phyloP scores from a whole-genome alignment of 345 rosid genomes.

The Populus davidiana region DNA sequence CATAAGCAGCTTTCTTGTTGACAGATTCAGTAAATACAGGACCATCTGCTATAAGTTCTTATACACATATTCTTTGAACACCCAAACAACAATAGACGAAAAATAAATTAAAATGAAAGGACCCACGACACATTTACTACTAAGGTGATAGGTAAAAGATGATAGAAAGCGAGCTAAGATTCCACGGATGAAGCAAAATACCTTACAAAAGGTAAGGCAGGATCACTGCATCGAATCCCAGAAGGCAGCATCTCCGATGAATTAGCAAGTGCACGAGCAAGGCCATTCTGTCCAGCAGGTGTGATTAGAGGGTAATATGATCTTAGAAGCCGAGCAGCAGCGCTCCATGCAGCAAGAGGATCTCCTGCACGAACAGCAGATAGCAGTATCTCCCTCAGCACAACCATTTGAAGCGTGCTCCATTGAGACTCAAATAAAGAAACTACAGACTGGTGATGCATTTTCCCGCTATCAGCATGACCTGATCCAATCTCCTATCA shows the following conservation, averaged over 20 bases:
- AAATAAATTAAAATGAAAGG: neutral
- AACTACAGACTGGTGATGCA: conserved; percentile 77
- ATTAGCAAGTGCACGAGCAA: conserved; percentile 81
- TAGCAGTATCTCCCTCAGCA: conserved; percentile 88
- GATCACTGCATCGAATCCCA: conserved; percentile 97
- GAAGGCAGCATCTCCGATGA: conserved; percentile 89
- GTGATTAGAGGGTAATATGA: conserved; percentile 94
- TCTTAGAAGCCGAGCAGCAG: conserved; percentile 93
- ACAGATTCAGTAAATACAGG: neutral
- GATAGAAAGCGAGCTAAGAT: neutral
- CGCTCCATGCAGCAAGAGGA: conserved; percentile 98
- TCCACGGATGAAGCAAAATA: conserved; percentile 18
- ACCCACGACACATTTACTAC: neutral
- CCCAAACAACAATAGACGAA: neutral
- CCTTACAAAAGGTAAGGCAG: conserved; percentile 96
- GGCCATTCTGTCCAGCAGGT: conserved; percentile 97
- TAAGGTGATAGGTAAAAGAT: neutral
- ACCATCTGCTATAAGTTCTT: neutral
- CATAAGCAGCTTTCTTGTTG: neutral
- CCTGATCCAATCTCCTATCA: conserved; percentile 55
- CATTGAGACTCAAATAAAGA: conserved; percentile 93
- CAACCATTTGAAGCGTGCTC: conserved; percentile 99
- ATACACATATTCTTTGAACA: neutral
- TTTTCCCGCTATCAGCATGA: conserved; percentile 65
- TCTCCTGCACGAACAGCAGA: conserved; percentile 98